Percentiles rank a stretch among this genome's conserved stretches.
Evolutionary conservation across 2,329 filamentous ascomycete species (phyloP).

Genomic region (Periglandula ipomoeae): DNA sequence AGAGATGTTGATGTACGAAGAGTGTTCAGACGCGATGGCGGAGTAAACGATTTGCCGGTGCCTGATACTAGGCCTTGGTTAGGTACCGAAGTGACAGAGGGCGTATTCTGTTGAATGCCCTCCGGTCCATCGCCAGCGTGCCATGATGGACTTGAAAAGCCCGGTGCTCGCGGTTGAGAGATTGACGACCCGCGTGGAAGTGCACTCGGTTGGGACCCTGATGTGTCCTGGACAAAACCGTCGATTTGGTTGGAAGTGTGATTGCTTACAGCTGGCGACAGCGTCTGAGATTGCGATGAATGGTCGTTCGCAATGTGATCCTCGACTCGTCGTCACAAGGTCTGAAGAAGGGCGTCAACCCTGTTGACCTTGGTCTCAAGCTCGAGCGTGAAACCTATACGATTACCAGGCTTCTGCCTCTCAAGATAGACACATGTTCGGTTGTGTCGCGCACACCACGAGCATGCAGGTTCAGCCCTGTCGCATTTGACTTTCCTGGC

Average conservation of each 20-base stretch:
- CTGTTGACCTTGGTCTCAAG: constrained; percentile 45
- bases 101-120: constrained; percentile 7
- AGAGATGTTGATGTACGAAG: constrained; percentile 18
- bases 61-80: constrained; percentile 1
- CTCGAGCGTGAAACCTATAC: constrained; percentile 53
- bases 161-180: constrained; percentile 27
- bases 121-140: constrained; percentile 21
- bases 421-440: constrained; percentile 61
- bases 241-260: constrained; percentile 26
- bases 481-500: constrained; percentile 39
- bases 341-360: constrained; percentile 38
- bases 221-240: constrained; percentile 13
- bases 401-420: constrained; percentile 58
- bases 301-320: constrained; percentile 31
- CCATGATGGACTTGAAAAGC: constrained; percentile 26
- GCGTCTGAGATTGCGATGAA: constrained; percentile 12
- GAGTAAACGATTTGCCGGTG: constrained; percentile 1
- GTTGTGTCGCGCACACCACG: constrained; percentile 61
- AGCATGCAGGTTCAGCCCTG: constrained; percentile 51
- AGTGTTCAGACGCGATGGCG: constrained; percentile 2
- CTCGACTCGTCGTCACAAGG: constrained; percentile 31
- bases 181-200: constrained; percentile 13
- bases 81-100: constrained; percentile 5
- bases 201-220: constrained; percentile 14
- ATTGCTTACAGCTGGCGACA: constrained; percentile 25